A percentile compares a stretch with the other conserved stretches of the same genome.
Conservation (phyloP, 176 grass and related monocot genomes). For the Paspalum notatum region DNA sequence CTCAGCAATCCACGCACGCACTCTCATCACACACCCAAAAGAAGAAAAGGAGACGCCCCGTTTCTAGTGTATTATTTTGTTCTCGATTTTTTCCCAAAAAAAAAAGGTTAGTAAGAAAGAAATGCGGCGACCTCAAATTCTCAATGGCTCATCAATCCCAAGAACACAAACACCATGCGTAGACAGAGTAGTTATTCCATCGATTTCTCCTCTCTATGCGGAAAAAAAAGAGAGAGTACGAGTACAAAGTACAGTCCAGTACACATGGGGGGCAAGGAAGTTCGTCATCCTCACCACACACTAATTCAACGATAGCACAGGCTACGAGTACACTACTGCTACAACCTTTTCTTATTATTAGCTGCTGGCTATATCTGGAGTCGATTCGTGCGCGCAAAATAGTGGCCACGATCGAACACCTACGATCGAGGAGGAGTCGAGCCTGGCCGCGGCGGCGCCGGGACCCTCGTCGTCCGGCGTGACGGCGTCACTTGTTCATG, state of each 20-base stretch:
- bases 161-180: not conserved
- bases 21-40: not conserved
- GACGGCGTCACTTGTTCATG: slow-evolving; percentile 38
- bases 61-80: no score
- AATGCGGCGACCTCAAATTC: not conserved
- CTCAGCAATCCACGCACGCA: not conserved
- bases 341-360: not conserved
- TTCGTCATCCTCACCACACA: not conserved
- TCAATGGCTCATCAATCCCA: not conserved
- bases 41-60: not conserved
- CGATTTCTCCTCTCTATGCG: not conserved
- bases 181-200: not conserved
- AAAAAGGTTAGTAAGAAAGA: not conserved
- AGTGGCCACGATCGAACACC: slow-evolving; percentile 13
- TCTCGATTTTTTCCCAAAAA: not conserved
- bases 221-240: not conserved
- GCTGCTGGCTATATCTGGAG: not conserved
- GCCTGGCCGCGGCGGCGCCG: not conserved
- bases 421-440: not conserved
- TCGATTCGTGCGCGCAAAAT: slow-evolving; percentile 42
- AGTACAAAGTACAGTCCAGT: not conserved
- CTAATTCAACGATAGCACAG: no score
- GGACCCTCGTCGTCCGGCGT: not conserved
- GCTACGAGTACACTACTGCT: not conserved
- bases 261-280: not conserved